Conservation (phyloP, 2,329 filamentous ascomycete species). For the Dactylellina drechsleri region DNA sequence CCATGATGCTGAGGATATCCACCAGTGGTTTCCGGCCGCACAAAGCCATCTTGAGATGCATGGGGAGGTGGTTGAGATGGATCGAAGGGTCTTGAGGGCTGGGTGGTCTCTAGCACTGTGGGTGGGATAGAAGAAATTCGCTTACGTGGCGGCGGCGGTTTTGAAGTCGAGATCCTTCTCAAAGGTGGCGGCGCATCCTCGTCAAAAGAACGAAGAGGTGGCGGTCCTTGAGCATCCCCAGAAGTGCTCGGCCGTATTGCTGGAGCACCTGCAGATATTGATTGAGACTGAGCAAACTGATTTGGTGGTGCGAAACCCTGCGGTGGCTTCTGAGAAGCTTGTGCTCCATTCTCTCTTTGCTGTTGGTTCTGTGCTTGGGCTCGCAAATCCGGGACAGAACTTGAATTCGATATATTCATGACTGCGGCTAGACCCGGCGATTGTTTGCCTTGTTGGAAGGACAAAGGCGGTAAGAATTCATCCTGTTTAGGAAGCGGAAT, state of each 20-base stretch:
- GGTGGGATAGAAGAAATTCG: slow-evolving; percentile 38
- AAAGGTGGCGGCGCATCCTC: slow-evolving; percentile 49
- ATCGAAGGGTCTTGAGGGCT: slow-evolving; percentile 22
- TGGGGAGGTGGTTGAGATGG: slow-evolving; percentile 22
- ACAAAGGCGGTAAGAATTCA: slow-evolving; percentile 38
- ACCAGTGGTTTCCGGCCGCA: slow-evolving; percentile 9
- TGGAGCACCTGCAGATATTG: background rate
- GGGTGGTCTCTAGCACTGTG: slow-evolving; percentile 32
- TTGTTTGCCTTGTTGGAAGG: slow-evolving; percentile 46
- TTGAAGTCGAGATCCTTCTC: slow-evolving; percentile 50
- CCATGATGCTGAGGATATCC: slow-evolving; percentile 21
- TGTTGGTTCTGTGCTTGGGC: slow-evolving; percentile 35
- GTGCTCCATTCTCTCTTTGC: slow-evolving; percentile 16
- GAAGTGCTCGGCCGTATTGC: slow-evolving; percentile 31
- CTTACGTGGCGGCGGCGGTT: slow-evolving; percentile 40
- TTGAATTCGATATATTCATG: slow-evolving; percentile 36
- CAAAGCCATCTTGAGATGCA: slow-evolving; percentile 21
- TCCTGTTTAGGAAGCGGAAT: slow-evolving; percentile 36
- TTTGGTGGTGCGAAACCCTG: slow-evolving; percentile 10
- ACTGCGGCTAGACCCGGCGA: slow-evolving; percentile 38
- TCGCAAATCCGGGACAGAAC: slow-evolving; percentile 28
- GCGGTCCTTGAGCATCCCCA: slow-evolving; percentile 15
- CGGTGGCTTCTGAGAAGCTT: slow-evolving; percentile 4
- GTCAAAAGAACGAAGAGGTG: slow-evolving; percentile 21
- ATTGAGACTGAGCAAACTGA: background rate